Evolutionary conservation across 257 asterid species (phyloP).

Genomic region (Galeopsis tetrahit): DNA sequence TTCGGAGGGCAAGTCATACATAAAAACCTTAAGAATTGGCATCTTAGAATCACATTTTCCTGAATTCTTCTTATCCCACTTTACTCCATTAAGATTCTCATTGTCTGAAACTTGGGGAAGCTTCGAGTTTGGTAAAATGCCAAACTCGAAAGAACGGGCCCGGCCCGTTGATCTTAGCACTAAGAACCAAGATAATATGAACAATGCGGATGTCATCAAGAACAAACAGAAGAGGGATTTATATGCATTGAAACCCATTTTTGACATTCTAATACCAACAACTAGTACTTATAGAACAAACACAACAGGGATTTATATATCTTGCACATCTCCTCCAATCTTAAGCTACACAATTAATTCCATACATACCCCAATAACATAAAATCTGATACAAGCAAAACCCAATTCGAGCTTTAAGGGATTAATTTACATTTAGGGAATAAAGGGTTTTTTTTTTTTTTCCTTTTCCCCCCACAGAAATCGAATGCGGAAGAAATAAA

Average conservation of each 20-base stretch:
- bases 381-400: conserved; percentile 31
- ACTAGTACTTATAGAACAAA: not conserved
- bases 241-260: conserved; percentile 51
- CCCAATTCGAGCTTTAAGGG: conserved; percentile 13
- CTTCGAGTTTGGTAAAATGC: conserved; percentile 55
- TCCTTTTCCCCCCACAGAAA: not conserved
- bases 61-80: conserved; percentile 27
- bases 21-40: conserved; percentile 69
- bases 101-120: conserved; percentile 35
- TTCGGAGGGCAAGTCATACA: conserved; percentile 89
- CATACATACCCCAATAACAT: conserved; percentile 29
- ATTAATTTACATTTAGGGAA: not conserved
- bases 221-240: conserved; percentile 73
- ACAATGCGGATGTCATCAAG: conserved; percentile 57
- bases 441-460: conserved; percentile 2
- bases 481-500: conserved; percentile 25
- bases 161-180: conserved; percentile 62
- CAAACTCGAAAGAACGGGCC: conserved; percentile 48
- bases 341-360: conserved; percentile 18
- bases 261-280: conserved; percentile 44
- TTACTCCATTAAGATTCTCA: conserved; percentile 35
- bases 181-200: conserved; percentile 75
- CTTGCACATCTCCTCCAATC: conserved; percentile 13
- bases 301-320: too few relatives aligned
- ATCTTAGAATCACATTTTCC: conserved; percentile 42